Percentiles rank a stretch among this genome's conserved stretches.
Conservation (phyloP, 495 filamentous ascomycete species). For the Hypomontagnella monticulosa region DNA sequence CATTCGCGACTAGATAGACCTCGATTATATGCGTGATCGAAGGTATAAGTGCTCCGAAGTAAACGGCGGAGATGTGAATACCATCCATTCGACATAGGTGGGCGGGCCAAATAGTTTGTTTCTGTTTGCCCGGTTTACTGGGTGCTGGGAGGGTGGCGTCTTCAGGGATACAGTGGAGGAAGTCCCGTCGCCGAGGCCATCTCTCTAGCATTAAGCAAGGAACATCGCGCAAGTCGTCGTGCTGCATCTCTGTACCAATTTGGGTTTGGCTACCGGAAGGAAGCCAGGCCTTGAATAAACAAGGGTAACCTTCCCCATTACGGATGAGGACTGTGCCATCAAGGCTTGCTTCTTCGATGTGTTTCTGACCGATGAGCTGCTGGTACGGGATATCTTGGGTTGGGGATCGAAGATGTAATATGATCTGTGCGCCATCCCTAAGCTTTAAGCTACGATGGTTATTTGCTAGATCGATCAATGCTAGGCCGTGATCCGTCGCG, state of each 20-base stretch:
- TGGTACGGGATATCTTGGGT: slow-evolving; percentile 33
- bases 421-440: slow-evolving; percentile 52
- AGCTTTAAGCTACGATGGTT: slow-evolving; percentile 48
- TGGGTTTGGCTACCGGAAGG: slow-evolving; percentile 38
- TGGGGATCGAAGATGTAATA: slow-evolving; percentile 48
- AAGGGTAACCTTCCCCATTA: slow-evolving; percentile 39
- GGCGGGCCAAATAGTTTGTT: slow-evolving; percentile 47
- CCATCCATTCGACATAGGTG: slow-evolving; percentile 55
- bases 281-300: slow-evolving; percentile 47
- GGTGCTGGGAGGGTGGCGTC: neutral
- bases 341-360: slow-evolving; percentile 14
- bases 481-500: slow-evolving; percentile 54
- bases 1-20: slow-evolving; percentile 67
- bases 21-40: slow-evolving; percentile 77
- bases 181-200: slow-evolving; percentile 68
- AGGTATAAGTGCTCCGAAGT: slow-evolving; percentile 78
- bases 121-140: slow-evolving; percentile 52
- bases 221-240: slow-evolving; percentile 46
- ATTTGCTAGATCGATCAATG: slow-evolving; percentile 62
- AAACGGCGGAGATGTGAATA: slow-evolving; percentile 67
- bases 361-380: slow-evolving; percentile 29
- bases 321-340: slow-evolving; percentile 49
- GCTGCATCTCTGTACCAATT: slow-evolving; percentile 35
- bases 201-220: slow-evolving; percentile 60
- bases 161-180: slow-evolving; percentile 58